Evolutionary conservation across 257 asterid genomes (phyloP).

Genomic region (Verbascum thapsus): DNA sequence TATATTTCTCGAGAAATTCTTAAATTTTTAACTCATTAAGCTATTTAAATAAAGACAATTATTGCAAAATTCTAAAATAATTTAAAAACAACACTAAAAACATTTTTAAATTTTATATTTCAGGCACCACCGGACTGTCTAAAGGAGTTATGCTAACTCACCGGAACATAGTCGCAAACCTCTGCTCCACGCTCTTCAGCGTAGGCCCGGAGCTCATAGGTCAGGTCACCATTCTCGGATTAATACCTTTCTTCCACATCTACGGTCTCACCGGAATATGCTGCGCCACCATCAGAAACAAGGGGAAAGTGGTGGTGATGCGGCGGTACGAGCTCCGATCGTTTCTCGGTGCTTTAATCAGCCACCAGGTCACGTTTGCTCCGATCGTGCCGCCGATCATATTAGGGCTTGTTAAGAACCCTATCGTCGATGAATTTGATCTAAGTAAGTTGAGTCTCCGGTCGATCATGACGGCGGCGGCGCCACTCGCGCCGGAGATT

Average conservation of each 20-base stretch:
- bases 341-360: conserved; percentile 60
- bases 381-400: conserved; percentile 94
- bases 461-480: conserved; percentile 94
- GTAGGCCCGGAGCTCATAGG: conserved; percentile 84
- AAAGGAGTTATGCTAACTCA: conserved; percentile 97
- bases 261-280: conserved; percentile 94
- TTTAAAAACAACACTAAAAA: neutral
- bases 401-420: conserved; percentile 80
- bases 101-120: neutral
- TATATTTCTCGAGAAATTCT: no score
- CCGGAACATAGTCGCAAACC: conserved; percentile 79
- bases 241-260: conserved; percentile 89
- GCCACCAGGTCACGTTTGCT: conserved; percentile 74
- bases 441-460: conserved; percentile 60
- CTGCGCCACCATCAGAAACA: conserved; percentile 85
- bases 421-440: conserved; percentile 80
- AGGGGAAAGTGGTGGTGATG: conserved; percentile 91
- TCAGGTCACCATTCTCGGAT: conserved; percentile 69
- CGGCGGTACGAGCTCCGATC: conserved; percentile 75
- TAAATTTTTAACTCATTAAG: no score
- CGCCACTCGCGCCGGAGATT: conserved; percentile 90
- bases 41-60: no score
- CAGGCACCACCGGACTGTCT: conserved; percentile 87
- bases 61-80: no score
- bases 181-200: conserved; percentile 80